phyloP scores from a whole-genome alignment of 164 flowering plant genomes.

The Buxus sempervirens region DNA sequence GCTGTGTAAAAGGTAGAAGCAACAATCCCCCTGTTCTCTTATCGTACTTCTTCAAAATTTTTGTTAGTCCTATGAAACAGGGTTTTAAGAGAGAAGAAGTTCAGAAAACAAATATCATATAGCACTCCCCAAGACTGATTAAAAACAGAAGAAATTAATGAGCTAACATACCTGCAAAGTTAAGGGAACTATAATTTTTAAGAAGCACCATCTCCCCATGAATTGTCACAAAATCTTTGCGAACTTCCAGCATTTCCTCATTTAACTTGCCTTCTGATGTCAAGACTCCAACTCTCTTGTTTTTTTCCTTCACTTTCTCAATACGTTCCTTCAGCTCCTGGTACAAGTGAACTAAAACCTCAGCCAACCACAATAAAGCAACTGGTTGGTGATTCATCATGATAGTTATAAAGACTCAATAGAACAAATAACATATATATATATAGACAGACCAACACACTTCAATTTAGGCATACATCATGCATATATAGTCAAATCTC shows the following conservation, averaged over 20 bases:
- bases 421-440: no score
- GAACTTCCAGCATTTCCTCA: conserved; percentile 74
- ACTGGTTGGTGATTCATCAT: background rate
- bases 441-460: no score
- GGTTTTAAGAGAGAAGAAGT: background rate
- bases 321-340: conserved; percentile 82
- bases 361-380: background rate
- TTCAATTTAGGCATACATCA: background rate
- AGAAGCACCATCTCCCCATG: conserved; percentile 94
- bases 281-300: conserved; percentile 32
- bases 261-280: conserved; percentile 61
- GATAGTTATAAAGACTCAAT: background rate
- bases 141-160: background rate
- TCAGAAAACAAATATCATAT: background rate
- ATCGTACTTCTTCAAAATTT: conserved; percentile 86
- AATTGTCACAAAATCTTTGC: conserved; percentile 71
- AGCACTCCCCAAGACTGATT: background rate
- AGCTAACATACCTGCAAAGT: conserved; percentile 67
- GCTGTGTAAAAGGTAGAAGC: conserved; percentile 68
- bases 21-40: conserved; percentile 78
- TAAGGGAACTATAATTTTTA: conserved; percentile 79
- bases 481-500: background rate
- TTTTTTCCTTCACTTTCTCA: conserved; percentile 54
- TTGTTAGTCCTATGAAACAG: conserved; percentile 49
- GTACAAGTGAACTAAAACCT: conserved; percentile 3